Base-by-base conservation (phyloP, 2,329 filamentous ascomycete genomes). In the Penicillium sp. region DNA sequence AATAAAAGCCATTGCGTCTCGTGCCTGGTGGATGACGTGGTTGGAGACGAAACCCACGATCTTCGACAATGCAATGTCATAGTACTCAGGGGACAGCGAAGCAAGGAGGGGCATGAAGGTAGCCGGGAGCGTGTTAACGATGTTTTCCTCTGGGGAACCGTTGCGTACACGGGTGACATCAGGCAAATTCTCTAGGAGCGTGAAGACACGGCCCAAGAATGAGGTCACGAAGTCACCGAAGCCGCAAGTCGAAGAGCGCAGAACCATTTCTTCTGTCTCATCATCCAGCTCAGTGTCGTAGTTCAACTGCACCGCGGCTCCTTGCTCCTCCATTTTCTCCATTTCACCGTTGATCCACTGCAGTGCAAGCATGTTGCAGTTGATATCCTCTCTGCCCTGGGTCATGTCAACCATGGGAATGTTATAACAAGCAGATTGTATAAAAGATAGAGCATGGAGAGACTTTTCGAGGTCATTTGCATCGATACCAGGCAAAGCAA, bases 1-100 rank as follows among this genome's bases (percentile, higher is more conserved):
- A 46, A 97, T 97, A 79, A 95, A 98, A 1, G 95, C 93, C 87
- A 98, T 96, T 6, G 93, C 92, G 76, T 98, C 93, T 57, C 92
- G 80, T 46, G 93, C 92, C 71, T 97, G 93, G 62, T 98, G 91
- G 15, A 98, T 92, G 42, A 98, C 93, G 72, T 97, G 93, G 55
- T 88, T 88, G 1, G 88, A 86, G 24, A 96, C 87, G 67, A 98
- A 98, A 28, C 88, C 83, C 2, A 90, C 87, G 60, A 98, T 83
- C 75, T 97, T 97, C 52, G 95, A 87, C 44, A 98, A 74, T 0
- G 89, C 89, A 66, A 93, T 81, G 63, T 97, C 93, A 63, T 95
- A 98, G 9, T 97, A 81, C 64, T 96, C 90, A 0, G 92, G 89
- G 0, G 93, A 97, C 23, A 98, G 75, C 0, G 91, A 89, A 0